Base-by-base conservation (phyloP, 106 monocot species). In the Dactylorhiza incarnata region DNA sequence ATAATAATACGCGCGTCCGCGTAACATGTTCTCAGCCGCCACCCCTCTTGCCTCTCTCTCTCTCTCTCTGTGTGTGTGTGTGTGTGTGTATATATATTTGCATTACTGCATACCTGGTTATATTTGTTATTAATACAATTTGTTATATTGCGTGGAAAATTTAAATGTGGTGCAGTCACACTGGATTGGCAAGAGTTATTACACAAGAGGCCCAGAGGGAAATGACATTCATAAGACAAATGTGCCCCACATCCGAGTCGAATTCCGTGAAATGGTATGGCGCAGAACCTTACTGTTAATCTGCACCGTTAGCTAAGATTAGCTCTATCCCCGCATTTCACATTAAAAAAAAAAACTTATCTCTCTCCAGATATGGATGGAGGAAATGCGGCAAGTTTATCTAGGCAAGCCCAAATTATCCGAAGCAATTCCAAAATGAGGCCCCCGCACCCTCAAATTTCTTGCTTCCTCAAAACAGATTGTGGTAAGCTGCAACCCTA, bases 181-280 rank as follows among this genome's bases (percentile, higher is more conserved):
- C 71, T 97, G 97, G 97, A 94, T 94, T 69, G 97, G 97, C 3
- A 91, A 83, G 69, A 87, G 49, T 25, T 97, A 97, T 83, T 97
- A 89, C 78, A 87, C 77, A 81, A 89, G 89, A 83, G 91, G 97
- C 17, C 89, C 94, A 0, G 87, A 89, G 46, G 93, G 97, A 6
- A 97, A 97, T 77, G 89, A 97, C 73, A 97, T 94, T 65, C 93
- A 94, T 24, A 94, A 79, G 79, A 97, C 97, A 45, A 97, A 97
- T 81, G 97, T 97, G 20, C 97, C 97, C 37, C 90, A 93, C 24
- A 97, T 97, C 81, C 89, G 97, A 49, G 69, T 97, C 74, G 91
- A 97, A 82, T 89, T 97, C 68, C 92, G 97, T 49, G 75, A 97
- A 12, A 85, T 80, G 87, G 96, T 97, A 79, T 5, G 67, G 46